Conservation (phyloP, 108 stramenopile genomes). For the Conticribra weissflogii region DNA sequence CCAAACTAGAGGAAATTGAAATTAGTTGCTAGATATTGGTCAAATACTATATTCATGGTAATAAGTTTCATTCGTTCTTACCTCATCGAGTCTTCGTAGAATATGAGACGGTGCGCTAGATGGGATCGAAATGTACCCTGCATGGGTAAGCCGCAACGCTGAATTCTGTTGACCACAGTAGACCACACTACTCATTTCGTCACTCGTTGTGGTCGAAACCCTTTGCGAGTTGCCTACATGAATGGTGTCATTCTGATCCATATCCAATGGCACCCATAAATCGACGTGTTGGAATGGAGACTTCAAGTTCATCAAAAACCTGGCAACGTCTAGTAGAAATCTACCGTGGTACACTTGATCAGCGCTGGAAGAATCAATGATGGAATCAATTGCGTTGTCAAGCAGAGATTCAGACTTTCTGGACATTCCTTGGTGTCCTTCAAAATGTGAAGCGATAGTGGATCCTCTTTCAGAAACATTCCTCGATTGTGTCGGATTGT, state of each 20-base stretch:
- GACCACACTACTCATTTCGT: slow-evolving; percentile 12
- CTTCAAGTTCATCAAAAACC: slow-evolving; percentile 50
- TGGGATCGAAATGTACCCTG: slow-evolving; percentile 42
- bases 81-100: slow-evolving; percentile 26
- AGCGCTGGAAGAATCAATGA: slow-evolving; percentile 17
- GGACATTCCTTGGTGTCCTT: neutral
- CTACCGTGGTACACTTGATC: slow-evolving; percentile 34
- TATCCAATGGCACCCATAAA: slow-evolving; percentile 69
- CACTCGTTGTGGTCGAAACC: slow-evolving; percentile 14
- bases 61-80: slow-evolving; percentile 8
- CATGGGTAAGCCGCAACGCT: slow-evolving; percentile 22
- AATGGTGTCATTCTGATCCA: neutral
- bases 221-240: slow-evolving; percentile 9
- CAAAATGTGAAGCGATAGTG: neutral
- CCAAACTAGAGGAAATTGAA: slow-evolving; percentile 52
- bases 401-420: slow-evolving; percentile 9
- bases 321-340: slow-evolving; percentile 58
- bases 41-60: neutral
- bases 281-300: slow-evolving; percentile 74
- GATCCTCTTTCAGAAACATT: neutral
- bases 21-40: slow-evolving; percentile 43
- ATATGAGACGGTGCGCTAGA: slow-evolving; percentile 8
- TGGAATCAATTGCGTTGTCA: slow-evolving; percentile 31
- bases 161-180: slow-evolving; percentile 10
- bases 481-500: neutral